Evolutionary conservation across 352 stramenopile genomes (phyloP).

Genomic region (Globisporangium takayamanum): DNA sequence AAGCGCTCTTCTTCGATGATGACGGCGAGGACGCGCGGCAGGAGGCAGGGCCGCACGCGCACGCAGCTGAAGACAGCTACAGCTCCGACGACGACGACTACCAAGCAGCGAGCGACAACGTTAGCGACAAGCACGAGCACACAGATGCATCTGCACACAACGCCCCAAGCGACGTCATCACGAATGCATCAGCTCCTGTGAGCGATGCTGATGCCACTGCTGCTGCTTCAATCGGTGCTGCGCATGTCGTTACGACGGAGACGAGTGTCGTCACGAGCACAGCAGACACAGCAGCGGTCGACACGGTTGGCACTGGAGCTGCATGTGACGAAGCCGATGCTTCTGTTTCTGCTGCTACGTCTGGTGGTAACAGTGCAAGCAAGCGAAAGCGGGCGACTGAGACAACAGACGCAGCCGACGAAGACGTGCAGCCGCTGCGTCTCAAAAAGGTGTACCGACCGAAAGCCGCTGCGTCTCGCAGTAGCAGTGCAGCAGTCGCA

Average conservation of each 20-base stretch:
- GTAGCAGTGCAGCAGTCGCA: not conserved
- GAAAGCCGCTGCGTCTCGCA: not conserved
- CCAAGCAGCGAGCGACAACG: not conserved
- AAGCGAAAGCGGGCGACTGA: constrained; percentile 10
- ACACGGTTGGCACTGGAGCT: no score
- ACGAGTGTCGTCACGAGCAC: no score
- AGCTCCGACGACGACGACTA: constrained; percentile 2
- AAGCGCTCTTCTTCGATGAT: constrained; percentile 6
- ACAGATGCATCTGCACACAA: not conserved
- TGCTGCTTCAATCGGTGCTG: no score
- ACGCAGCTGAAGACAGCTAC: not conserved
- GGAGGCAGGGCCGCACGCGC: constrained; percentile 3
- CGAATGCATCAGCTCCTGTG: no score
- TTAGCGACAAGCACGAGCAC: not conserved
- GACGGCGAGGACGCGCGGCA: constrained; percentile 2
- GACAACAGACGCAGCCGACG: not conserved
- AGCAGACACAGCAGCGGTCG: not conserved
- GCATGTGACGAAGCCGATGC: not conserved
- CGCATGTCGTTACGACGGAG: no score
- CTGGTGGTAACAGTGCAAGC: not conserved
- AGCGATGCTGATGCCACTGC: no score
- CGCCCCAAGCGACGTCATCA: no score
- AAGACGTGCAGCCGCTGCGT: constrained; percentile 8
- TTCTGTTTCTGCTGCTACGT: no score
- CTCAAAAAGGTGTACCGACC: constrained; percentile 5